Base-by-base conservation (phyloP, 1,139 yeast genomes). In the Geotrichum cucujoidarum region DNA sequence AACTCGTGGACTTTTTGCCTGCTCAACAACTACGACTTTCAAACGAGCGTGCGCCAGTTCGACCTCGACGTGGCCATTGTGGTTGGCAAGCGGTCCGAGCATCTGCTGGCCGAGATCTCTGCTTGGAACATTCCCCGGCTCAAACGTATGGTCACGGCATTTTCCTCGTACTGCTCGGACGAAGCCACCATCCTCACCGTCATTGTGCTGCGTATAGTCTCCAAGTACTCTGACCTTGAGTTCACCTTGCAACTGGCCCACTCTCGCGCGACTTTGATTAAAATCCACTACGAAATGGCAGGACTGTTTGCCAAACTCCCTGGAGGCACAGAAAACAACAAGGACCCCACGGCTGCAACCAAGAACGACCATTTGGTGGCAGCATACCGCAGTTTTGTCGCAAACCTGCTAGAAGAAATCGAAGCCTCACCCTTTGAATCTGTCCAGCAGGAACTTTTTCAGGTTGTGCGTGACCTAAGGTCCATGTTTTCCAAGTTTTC, bases 371-470 rank as follows among this genome's bases (percentile, higher is more conserved):
- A 39, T 18, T 35, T 66, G 32, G 60, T 65, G 2, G 55, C 53
- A 42, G 58, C 62, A 33, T 66, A 65, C 51, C 53, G 64, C 25
- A 53, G 56, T 40, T 66, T 66, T 55, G 69, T 66, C 18, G 49
- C 58, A 20, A 64, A 63, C 47, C 56, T 66, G 32, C 54, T 66
- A 27, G 46, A 53, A 1, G 68, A 66, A 43, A 55, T 66, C 51
- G 68, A 65, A 47, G 52, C 60, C 1, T 55, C 68, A 2, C 63
- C 66, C 5, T 56, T 58, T 37, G 65, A 61, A 35, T 57, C 61
- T 10, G 65, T 61, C n/a, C 65, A 63, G 43, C 63, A 61, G 51
- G 69, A 66, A 44, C 57, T 65, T 53, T 63, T 64, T 54, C 68
- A 64, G 48, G 62, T 65, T 6, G 68, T 65, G 17, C 55, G 59